Evolutionary conservation across 176 grass and related monocot genomes (phyloP).

Genomic region (Alopecurus myosuroides): DNA sequence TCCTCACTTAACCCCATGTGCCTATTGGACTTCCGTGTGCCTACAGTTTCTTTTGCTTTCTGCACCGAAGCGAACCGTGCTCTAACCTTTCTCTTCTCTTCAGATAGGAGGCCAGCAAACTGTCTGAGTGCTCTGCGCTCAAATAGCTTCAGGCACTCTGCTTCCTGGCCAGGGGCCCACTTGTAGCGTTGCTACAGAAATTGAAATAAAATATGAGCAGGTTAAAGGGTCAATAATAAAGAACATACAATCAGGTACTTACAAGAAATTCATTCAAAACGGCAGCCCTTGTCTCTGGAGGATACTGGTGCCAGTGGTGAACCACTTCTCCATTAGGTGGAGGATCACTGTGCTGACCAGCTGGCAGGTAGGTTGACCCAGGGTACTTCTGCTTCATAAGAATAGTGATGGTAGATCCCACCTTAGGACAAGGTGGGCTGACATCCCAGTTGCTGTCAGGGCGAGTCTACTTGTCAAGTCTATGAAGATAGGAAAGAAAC

Average conservation of each 20-base stretch:
- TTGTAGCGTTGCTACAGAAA: constrained; percentile 37
- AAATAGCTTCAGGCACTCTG: constrained; percentile 36
- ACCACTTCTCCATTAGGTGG: constrained; percentile 24
- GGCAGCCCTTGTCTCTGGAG: constrained; percentile 17
- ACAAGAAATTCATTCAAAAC: constrained; percentile 41
- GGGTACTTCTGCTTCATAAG: constrained; percentile 40
- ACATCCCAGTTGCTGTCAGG: constrained; percentile 35
- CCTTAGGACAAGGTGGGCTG: constrained; percentile 31
- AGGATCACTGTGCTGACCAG: constrained; percentile 15
- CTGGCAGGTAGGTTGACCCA: constrained; percentile 31
- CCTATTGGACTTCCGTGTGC: not conserved
- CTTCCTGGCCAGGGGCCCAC: constrained; percentile 31
- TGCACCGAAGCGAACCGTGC: not conserved
- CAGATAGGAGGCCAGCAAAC: constrained; percentile 12
- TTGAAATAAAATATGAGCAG: not conserved
- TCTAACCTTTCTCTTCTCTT: constrained; percentile 37
- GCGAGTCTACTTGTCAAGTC: not conserved
- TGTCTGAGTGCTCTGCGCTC: constrained; percentile 26
- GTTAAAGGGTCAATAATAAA: not conserved
- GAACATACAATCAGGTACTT: constrained; percentile 2
- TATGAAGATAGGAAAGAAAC: not conserved
- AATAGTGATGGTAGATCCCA: constrained; percentile 16
- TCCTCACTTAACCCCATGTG: constrained; percentile 1
- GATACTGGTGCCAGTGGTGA: constrained; percentile 29
- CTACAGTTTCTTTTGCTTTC: not conserved